Evolutionary conservation across 305 asterid genomes (phyloP).

Genomic region (Galium porrigens): DNA sequence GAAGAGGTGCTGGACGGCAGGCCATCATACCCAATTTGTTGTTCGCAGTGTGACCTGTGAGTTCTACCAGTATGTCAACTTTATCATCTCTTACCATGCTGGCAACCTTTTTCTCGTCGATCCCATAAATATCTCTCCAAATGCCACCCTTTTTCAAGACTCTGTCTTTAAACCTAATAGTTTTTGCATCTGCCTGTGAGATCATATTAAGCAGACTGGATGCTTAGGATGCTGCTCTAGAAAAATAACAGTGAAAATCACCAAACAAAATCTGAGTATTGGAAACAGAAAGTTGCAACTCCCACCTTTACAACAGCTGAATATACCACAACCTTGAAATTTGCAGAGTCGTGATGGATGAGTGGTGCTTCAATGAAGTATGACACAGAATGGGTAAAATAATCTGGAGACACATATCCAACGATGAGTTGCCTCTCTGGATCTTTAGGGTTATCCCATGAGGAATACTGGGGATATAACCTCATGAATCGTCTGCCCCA

Average conservation of each 20-base stretch:
- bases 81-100: conserved; percentile 84
- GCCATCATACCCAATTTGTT: conserved; percentile 98
- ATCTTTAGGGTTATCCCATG: conserved; percentile 87
- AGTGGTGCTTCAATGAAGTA: conserved; percentile 93
- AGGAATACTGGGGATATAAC: conserved; percentile 58
- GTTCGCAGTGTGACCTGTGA: conserved; percentile 97
- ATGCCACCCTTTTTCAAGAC: conserved; percentile 77
- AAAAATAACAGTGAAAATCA: conserved; percentile 1
- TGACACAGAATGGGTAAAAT: conserved; percentile 94
- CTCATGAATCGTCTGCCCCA: conserved; percentile 98
- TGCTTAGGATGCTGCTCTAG: background rate
- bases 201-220: conserved; percentile 9
- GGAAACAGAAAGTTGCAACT: conserved; percentile 12
- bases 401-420: conserved; percentile 99
- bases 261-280: background rate
- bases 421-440: conserved; percentile 74
- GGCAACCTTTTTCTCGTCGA: conserved; percentile 90
- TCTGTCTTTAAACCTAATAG: conserved; percentile 68
- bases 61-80: conserved; percentile 93
- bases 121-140: conserved; percentile 88
- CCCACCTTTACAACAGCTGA: conserved; percentile 96
- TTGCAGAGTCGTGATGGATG: conserved; percentile 53
- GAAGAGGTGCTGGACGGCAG: conserved; percentile 97
- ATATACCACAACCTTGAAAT: conserved; percentile 80
- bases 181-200: conserved; percentile 90